phyloP scores from a whole-genome alignment of 2,329 filamentous ascomycete genomes.

The Chaetomium sp. region DNA sequence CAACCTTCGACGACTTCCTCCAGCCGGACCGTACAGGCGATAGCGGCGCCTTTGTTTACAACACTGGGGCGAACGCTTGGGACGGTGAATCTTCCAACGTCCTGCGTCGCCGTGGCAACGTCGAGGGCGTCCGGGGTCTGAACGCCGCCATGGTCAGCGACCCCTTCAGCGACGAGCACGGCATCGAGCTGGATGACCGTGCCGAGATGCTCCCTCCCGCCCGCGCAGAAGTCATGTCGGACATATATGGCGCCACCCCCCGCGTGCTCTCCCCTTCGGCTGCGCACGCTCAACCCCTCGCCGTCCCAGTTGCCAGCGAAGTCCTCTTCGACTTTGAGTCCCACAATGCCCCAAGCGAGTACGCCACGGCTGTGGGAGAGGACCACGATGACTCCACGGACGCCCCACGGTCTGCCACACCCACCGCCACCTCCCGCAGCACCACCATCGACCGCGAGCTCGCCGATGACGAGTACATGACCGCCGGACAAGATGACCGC shows the following conservation, averaged over 20 bases:
- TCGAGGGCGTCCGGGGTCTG: constrained; percentile 51
- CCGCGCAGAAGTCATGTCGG: constrained; percentile 52
- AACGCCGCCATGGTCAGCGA: constrained; percentile 55
- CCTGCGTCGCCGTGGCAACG: constrained; percentile 50
- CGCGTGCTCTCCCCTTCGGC: constrained; percentile 36
- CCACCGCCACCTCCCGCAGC: constrained; percentile 25
- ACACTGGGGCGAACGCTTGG: constrained; percentile 54
- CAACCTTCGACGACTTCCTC: constrained; percentile 63
- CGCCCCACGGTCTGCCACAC: neutral
- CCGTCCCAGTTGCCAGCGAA: constrained; percentile 21
- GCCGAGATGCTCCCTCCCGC: constrained; percentile 46
- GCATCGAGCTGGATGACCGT: constrained; percentile 53
- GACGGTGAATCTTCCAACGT: constrained; percentile 46
- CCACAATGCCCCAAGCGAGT: constrained; percentile 24
- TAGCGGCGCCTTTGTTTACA: constrained; percentile 59
- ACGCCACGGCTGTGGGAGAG: constrained; percentile 15
- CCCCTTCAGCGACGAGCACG: constrained; percentile 61
- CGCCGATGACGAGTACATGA: constrained; percentile 54
- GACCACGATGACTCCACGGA: neutral
- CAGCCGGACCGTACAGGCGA: constrained; percentile 54
- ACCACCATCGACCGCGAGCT: constrained; percentile 44
- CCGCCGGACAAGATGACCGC: constrained; percentile 51
- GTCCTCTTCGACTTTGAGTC: constrained; percentile 34
- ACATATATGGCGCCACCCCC: constrained; percentile 60
- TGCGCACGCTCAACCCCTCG: constrained; percentile 18